Conservation (phyloP, 169 alveolate genomes). For the Nephromyces sp. region DNA sequence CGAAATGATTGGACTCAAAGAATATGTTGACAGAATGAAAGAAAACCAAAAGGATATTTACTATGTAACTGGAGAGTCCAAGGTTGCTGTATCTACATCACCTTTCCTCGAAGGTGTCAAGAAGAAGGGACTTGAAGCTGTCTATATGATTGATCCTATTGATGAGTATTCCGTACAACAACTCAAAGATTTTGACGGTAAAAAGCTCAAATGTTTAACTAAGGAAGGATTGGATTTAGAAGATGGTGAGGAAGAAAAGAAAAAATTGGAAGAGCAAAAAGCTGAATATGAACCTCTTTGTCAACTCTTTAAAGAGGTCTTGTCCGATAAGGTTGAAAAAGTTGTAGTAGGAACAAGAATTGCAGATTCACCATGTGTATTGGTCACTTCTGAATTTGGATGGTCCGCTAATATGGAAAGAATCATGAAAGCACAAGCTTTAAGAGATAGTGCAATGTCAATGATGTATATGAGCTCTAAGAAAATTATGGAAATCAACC, state of each 20-base stretch:
- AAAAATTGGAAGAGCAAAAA: constrained; percentile 88
- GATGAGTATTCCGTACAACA: constrained; percentile 98
- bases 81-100: constrained; percentile 86
- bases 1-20: constrained; percentile 90
- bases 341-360: constrained; percentile 90
- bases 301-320: constrained; percentile 92
- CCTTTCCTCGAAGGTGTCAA: constrained; percentile 96
- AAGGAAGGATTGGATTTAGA: constrained; percentile 95
- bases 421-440: constrained; percentile 99
- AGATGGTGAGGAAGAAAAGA: constrained; percentile 94
- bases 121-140: constrained; percentile 91
- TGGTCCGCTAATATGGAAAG: constrained; percentile 99
- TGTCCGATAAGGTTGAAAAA: constrained; percentile 97
- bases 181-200: constrained; percentile 93
- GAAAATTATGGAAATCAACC: constrained; percentile 99
- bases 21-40: constrained; percentile 97
- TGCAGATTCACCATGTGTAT: constrained; percentile 95
- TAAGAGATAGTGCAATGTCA: constrained; percentile 93
- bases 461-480: constrained; percentile 79
- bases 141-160: constrained; percentile 98
- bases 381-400: constrained; percentile 97
- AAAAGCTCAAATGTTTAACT: constrained; percentile 90
- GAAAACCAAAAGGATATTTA: constrained; percentile 95
- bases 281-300: constrained; percentile 93
- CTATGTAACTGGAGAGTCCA: constrained; percentile 98